Percentiles rank a stretch among this genome's conserved stretches.
phyloP scores from a whole-genome alignment of 495 filamentous ascomycete species.

The Hypoxylon subgilvum region DNA sequence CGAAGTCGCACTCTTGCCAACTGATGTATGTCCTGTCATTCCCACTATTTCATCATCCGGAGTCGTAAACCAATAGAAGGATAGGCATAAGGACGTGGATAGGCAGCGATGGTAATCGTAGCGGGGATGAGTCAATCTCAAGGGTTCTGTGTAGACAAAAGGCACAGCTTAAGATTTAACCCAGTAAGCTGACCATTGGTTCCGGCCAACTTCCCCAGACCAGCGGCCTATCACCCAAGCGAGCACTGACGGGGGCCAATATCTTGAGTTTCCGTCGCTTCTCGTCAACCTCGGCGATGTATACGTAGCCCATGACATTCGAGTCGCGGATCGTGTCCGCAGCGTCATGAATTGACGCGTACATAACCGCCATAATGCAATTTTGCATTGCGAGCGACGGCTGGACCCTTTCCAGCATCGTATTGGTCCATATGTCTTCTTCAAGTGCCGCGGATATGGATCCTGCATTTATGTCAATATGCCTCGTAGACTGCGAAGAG shows the following conservation, averaged over 20 bases:
- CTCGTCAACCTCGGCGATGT: constrained; percentile 87
- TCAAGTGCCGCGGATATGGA: constrained; percentile 16
- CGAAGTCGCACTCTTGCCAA: too few relatives aligned
- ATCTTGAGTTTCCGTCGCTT: constrained; percentile 81
- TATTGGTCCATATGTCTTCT: constrained; percentile 34
- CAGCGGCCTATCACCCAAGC: constrained; percentile 76
- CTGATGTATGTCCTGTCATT: too few relatives aligned
- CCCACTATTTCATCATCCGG: too few relatives aligned
- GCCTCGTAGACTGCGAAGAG: too few relatives aligned
- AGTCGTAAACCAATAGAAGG: too few relatives aligned
- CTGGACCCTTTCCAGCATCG: constrained; percentile 63
- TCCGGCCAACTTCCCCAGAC: constrained; percentile 67
- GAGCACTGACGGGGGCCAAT: constrained; percentile 78
- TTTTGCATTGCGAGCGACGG: constrained; percentile 66
- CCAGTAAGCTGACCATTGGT: constrained; percentile 57
- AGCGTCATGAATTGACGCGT: constrained; percentile 68
- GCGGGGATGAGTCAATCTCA: too few relatives aligned
- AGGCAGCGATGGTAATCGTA: too few relatives aligned
- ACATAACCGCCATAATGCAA: constrained; percentile 80
- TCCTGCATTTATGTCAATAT: constrained; percentile 16
- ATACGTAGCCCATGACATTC: constrained; percentile 89
- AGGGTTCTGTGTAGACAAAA: too few relatives aligned
- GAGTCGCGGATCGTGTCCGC: constrained; percentile 78
- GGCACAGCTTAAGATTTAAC: constrained; percentile 31
- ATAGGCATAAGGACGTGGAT: too few relatives aligned